A percentile compares a stretch with the other conserved stretches of the same genome.
phyloP scores from a whole-genome alignment of 306 rosid genomes.

The Astragalus membranaceus region DNA sequence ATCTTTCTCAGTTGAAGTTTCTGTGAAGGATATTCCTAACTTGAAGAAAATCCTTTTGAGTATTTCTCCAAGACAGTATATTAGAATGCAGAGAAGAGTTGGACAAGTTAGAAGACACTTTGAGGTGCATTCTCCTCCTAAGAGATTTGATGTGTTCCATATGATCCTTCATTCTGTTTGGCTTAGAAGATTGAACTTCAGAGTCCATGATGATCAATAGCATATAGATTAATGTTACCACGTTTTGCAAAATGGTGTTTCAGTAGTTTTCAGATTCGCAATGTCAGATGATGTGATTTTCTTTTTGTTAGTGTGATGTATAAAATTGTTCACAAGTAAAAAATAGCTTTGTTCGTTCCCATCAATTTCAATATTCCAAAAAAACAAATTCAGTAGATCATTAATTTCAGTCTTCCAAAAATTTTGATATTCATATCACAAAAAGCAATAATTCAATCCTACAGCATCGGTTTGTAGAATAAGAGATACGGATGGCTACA shows the following conservation, averaged over 20 bases:
- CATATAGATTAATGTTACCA: not conserved
- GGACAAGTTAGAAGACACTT: constrained; percentile 62
- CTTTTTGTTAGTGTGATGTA: not conserved
- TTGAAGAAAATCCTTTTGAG: constrained; percentile 64
- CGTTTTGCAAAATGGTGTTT: not conserved
- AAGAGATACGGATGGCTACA: too few species aligned
- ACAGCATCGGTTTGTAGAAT: too few species aligned
- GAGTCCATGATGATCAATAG: constrained; percentile 40
- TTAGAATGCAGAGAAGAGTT: constrained; percentile 85
- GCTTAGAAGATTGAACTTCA: constrained; percentile 79
- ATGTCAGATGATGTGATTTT: constrained; percentile 9
- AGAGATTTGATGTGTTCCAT: constrained; percentile 75
- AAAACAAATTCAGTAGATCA: too few species aligned
- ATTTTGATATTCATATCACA: too few species aligned
- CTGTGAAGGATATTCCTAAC: constrained; percentile 57
- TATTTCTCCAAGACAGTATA: constrained; percentile 57
- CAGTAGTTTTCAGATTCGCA: not conserved
- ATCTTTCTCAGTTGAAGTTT: constrained; percentile 69
- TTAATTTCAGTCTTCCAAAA: too few species aligned
- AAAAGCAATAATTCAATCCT: too few species aligned
- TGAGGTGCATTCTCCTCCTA: constrained; percentile 73
- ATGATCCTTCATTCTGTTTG: constrained; percentile 91
- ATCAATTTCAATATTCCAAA: too few species aligned
- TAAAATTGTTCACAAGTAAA: not conserved
- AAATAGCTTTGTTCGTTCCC: too few species aligned